Evolutionary conservation across 495 filamentous ascomycete species (phyloP), one percentile per base, ranked within the genome.

Genomic region (Niebla homalea): DNA sequence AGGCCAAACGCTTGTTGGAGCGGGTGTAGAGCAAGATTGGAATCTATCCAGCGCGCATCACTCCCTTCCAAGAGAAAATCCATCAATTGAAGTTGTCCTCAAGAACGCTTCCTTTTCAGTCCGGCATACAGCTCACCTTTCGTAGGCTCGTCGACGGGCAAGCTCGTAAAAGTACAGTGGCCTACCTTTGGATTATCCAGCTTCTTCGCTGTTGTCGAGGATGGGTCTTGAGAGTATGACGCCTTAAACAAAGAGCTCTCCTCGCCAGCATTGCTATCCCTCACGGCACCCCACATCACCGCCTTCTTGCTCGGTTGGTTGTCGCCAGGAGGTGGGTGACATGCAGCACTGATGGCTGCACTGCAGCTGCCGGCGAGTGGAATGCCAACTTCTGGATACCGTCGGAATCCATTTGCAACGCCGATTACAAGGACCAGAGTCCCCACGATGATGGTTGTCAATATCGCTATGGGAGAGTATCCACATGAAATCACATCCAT

Each of bases 311-410:
- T 50, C 23, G 49, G 40, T 35, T 51, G 32, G 10, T 8, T 39
- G 29, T 59, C 57, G 16, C 36, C 52, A 3, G 25, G 18, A 1
- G 56, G 56, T 10, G 52, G 52, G 62, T 73, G 69, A 52, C 66
- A 76, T 0, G 72, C 71, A 0, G 72, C 71, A 49, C 65, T 67
- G 47, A 73, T 68, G 0, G 67, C 71, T 6, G 64, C 59, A 45
- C 70, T 72, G 50, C 65, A 70, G 40, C 60, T 67, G 4, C 55
- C 66, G 0, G 55, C 70, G 1, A 72, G 42, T 10, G 71, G 70
- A 38, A 72, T 67, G 2, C 60, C 64, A 3, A 29, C 42, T 19
- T 52, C 25, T 12, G 29, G 29, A 43, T 64, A 61, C 12, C 53
- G 48, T 22, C 60, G 46, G 43, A 62, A 58, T 0, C 60, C 51